Base-by-base conservation (phyloP, 2,329 filamentous ascomycete genomes). In the Colletotrichum noveboracense region DNA sequence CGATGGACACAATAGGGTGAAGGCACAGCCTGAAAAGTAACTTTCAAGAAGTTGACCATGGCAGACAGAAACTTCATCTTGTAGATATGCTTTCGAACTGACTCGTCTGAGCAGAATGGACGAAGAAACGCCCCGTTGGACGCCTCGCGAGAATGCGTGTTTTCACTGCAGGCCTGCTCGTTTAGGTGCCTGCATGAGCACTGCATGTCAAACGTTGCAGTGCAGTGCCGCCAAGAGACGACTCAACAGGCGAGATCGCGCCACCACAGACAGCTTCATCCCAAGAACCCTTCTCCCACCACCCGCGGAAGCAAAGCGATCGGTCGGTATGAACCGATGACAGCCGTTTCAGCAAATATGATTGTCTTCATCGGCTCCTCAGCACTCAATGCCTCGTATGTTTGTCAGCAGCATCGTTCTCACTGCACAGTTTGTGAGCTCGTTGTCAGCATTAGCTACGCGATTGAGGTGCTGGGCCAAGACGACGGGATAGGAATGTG, bases 401-500 rank as follows among this genome's bases (percentile, higher is more conserved):
- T 28, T 16, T 0, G 28, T 61, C 56, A 32, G 0, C n/a, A 18
- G 52, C 52, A 26, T 14, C 52, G 24, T 56, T 56, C n/a, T 24
- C 24, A 16, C 14, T n/a, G 24, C 16, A 24, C n/a, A 56, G 1
- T 5, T 58, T n/a, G 55, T 28, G 55, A 58, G 7, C 7, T 28
- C 16, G 7, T 26, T 26, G 43, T 21, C n/a, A 52, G n/a, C 10
- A n/a, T n/a, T 24, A 24, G 34, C 24, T 14, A 36, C 36, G 30
- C 24, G 3, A 56, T 28, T 32, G 24, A 56, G 67, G 30, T 30
- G 36, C 38, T 71, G 61, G 55, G 72, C 72, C 62, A 75, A 71
- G 72, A 66, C 18, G 14, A 62, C 68, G 24, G 34, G 36, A 66
- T 32, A 71, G 68, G 68, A 68, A 75, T 71, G 60, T 43, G 34